A percentile compares a stretch with the other conserved stretches of the same genome.
These are phyloP conservation scores for Kuraishia cidri DNA, from an alignment of 805 yeast genomes.

Conservation along the genomic window DNA sequence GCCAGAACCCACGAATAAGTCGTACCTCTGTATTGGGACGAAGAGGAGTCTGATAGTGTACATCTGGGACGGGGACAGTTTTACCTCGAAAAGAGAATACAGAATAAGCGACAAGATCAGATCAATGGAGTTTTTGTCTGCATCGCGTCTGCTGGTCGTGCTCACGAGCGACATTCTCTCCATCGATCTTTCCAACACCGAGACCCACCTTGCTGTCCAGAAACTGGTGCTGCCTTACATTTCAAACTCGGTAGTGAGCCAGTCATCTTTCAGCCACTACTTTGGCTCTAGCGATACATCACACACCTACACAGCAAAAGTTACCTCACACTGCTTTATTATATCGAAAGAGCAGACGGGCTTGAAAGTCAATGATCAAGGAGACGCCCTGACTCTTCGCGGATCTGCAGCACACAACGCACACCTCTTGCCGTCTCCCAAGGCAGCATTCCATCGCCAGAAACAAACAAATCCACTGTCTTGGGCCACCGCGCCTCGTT, in stretches of 20 bases:
- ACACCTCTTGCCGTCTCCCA: not conserved
- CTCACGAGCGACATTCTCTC: conserved; percentile 14
- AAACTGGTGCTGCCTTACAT: conserved; percentile 4
- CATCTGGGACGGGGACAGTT: conserved; percentile 13
- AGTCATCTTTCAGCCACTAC: conserved; percentile 5
- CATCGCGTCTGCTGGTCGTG: conserved; percentile 11
- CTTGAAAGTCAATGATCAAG: conserved; percentile 12
- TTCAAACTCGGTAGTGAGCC: conserved; percentile 4
- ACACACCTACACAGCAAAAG: not conserved
- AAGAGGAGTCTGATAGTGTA: conserved; percentile 13
- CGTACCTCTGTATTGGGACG: conserved; percentile 8
- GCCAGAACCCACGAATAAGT: not conserved
- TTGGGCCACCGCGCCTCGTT: conserved; percentile 16
- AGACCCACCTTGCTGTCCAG: conserved; percentile 2
- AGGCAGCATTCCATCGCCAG: not conserved
- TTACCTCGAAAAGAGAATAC: conserved; percentile 14
- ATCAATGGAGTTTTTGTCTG: conserved; percentile 12
- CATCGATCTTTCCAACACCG: conserved; percentile 4
- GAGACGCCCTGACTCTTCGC: conserved; percentile 5
- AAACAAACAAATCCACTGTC: conserved; percentile 5
- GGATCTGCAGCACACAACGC: not conserved
- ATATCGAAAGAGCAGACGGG: conserved; percentile 15
- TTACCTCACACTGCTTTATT: conserved; percentile 8
- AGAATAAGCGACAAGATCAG: conserved; percentile 14
- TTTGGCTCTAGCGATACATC: not conserved